Evolutionary conservation across 768 basidiomycete genomes (phyloP).

Genomic region (Hemileccinum impolitum): DNA sequence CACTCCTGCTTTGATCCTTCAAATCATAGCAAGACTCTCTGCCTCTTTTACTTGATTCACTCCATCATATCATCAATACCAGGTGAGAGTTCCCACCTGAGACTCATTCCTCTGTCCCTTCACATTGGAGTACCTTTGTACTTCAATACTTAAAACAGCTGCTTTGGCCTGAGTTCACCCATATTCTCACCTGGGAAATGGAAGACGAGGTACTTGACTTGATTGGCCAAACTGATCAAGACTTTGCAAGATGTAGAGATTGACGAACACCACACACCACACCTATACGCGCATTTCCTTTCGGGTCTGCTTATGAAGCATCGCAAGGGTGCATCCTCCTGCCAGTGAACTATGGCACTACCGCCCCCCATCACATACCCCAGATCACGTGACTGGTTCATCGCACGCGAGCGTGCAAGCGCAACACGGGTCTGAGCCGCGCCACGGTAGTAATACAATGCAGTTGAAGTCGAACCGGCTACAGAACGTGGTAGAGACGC

Average conservation of each 20-base stretch:
- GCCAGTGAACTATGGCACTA: conserved; percentile 1
- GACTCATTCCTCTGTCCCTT: too few relatives aligned
- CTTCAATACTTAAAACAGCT: too few relatives aligned
- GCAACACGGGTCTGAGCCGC: conserved; percentile 14
- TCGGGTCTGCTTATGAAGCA: conserved; percentile 64
- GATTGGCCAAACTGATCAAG: conserved; percentile 69
- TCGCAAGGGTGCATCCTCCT: conserved; percentile 47
- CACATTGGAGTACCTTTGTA: too few relatives aligned
- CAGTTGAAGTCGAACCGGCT: conserved; percentile 23
- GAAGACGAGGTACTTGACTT: conserved; percentile 70
- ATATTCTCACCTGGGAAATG: conserved; percentile 52
- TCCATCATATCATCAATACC: too few relatives aligned
- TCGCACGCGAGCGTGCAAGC: conserved; percentile 16
- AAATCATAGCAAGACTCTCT: too few relatives aligned
- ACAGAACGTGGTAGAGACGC: background rate
- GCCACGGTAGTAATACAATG: conserved; percentile 29
- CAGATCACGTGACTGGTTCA: conserved; percentile 29
- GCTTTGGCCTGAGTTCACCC: conserved; percentile 70
- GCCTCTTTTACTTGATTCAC: too few relatives aligned
- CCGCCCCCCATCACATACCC: conserved; percentile 12
- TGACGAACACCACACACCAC: conserved; percentile 78
- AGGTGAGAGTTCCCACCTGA: too few relatives aligned
- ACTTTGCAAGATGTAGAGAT: conserved; percentile 72
- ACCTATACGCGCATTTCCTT: conserved; percentile 77
- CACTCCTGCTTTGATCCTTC: too few relatives aligned